Percentiles rank a stretch among this genome's conserved stretches.
Evolutionary conservation across 2,329 filamentous ascomycete genomes (phyloP).

Genomic region (Beauveria pseudobassiana): DNA sequence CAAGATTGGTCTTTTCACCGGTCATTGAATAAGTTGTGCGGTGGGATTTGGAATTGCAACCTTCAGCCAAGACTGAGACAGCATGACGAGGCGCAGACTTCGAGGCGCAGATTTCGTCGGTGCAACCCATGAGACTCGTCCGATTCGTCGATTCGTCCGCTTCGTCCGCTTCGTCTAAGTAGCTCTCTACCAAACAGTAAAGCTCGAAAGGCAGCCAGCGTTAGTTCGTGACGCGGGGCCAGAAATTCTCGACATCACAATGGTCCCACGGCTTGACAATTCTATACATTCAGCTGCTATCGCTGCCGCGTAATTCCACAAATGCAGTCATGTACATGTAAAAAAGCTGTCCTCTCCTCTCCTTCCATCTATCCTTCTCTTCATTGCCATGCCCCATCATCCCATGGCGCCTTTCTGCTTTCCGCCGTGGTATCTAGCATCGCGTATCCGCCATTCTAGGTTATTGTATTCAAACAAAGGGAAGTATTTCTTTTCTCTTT

Average conservation of each 20-base stretch:
- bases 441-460: slow-evolving; percentile 2
- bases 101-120: background rate
- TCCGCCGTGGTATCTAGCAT: slow-evolving; percentile 5
- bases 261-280: background rate
- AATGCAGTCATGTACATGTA: slow-evolving; percentile 11
- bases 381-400: background rate
- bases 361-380: background rate
- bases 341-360: background rate
- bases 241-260: background rate
- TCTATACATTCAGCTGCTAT: slow-evolving; percentile 11
- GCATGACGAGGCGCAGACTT: background rate
- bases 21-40: too few species aligned
- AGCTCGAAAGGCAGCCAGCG: background rate
- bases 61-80: background rate
- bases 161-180: background rate
- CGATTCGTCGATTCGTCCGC: background rate
- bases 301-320: slow-evolving; percentile 7
- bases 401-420: background rate
- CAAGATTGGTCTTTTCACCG: too few species aligned
- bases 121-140: background rate
- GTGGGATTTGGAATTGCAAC: background rate
- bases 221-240: background rate
- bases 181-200: background rate
- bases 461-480: slow-evolving; percentile 10
- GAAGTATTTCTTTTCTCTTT: background rate